Conservation (phyloP, 768 basidiomycete genomes). For the Pleurotus ostreatus region DNA sequence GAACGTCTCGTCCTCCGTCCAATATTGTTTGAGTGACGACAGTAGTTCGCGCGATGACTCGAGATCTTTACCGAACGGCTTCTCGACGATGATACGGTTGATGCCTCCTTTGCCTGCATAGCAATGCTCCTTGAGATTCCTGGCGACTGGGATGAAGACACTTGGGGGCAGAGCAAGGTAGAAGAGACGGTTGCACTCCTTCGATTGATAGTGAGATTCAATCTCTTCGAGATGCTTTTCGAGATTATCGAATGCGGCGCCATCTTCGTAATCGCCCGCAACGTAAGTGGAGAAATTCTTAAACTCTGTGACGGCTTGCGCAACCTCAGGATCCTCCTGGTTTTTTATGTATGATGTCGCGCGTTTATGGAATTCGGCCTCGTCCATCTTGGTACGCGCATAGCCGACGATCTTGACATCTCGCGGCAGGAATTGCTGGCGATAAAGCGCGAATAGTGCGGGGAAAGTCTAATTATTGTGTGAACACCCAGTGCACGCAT, state of each 20-base stretch:
- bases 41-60: slow-evolving; percentile 80
- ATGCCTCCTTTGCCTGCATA: slow-evolving; percentile 65
- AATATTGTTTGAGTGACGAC: slow-evolving; percentile 74
- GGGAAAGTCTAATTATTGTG: slow-evolving; percentile 76
- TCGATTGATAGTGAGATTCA: slow-evolving; percentile 64
- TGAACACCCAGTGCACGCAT: no score
- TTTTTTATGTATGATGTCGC: slow-evolving; percentile 84
- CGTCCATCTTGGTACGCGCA: slow-evolving; percentile 93
- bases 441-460: slow-evolving; percentile 88
- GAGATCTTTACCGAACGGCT: slow-evolving; percentile 96
- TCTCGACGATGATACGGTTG: slow-evolving; percentile 96
- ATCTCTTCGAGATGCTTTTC: slow-evolving; percentile 73
- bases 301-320: slow-evolving; percentile 75
- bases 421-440: slow-evolving; percentile 73
- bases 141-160: slow-evolving; percentile 89
- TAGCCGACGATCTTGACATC: slow-evolving; percentile 93
- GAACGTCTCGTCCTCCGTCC: slow-evolving; percentile 97
- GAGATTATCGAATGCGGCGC: slow-evolving; percentile 71
- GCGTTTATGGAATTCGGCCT: slow-evolving; percentile 80
- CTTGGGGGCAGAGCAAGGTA: slow-evolving; percentile 97
- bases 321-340: slow-evolving; percentile 51
- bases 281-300: slow-evolving; percentile 78
- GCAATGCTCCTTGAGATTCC: slow-evolving; percentile 77
- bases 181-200: slow-evolving; percentile 80
- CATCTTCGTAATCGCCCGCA: slow-evolving; percentile 86